phyloP scores from a whole-genome alignment of 371 early-diverging fungal species.

The Mycotypha africana region DNA sequence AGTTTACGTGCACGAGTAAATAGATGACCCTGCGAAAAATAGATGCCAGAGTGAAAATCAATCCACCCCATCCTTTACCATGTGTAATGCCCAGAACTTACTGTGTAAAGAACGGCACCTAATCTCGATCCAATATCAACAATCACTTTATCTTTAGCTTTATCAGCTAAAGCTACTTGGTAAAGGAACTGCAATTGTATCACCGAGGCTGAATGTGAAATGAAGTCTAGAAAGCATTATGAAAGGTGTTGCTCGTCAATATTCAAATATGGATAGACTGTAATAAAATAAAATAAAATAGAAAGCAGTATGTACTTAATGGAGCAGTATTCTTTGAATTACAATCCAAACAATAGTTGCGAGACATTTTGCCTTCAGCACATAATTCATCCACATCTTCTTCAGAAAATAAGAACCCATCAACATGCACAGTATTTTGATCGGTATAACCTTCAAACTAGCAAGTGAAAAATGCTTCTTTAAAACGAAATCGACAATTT shows the following conservation, averaged over 20 bases:
- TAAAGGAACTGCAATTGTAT: conserved; percentile 58
- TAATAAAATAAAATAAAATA: neutral
- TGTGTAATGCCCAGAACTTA: conserved; percentile 19
- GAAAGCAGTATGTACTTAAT: no score
- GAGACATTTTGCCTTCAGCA: conserved; percentile 53
- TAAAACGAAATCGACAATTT: neutral
- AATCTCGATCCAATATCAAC: conserved; percentile 63
- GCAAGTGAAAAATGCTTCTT: neutral
- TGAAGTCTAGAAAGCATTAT: conserved; percentile 51
- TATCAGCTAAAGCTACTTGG: conserved; percentile 47
- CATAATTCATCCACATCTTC: conserved; percentile 63
- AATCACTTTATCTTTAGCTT: conserved; percentile 44
- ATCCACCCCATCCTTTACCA: neutral
- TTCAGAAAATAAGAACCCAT: conserved; percentile 59
- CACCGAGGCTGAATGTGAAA: conserved; percentile 61
- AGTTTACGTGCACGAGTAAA: conserved; percentile 52
- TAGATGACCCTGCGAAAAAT: conserved; percentile 42
- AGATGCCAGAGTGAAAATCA: neutral
- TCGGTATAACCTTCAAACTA: conserved; percentile 52
- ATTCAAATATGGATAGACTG: neutral
- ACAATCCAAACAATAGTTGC: conserved; percentile 62
- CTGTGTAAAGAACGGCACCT: conserved; percentile 61
- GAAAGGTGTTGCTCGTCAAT: no score
- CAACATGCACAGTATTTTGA: conserved; percentile 60
- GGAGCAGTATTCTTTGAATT: conserved; percentile 47